Percentiles rank a stretch among this genome's conserved stretches.
Evolutionary conservation across 306 rosid species (phyloP).

Genomic region (Senna siamea): DNA sequence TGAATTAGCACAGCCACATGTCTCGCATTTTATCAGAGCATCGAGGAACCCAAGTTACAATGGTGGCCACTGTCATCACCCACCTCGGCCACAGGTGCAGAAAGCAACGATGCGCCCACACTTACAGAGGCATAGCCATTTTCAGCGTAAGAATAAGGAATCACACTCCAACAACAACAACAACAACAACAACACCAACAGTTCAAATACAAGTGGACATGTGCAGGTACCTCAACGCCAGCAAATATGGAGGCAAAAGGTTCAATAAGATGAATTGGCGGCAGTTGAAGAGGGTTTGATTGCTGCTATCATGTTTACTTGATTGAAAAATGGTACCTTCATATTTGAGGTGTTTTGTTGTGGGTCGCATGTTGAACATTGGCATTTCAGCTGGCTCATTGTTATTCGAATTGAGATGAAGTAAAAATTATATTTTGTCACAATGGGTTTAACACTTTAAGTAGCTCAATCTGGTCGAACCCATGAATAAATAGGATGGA

Average conservation of each 20-base stretch:
- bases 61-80: slow-evolving; percentile 31
- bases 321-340: background rate
- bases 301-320: slow-evolving; percentile 16
- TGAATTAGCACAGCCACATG: slow-evolving; percentile 51
- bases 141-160: slow-evolving; percentile 33
- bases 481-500: no score
- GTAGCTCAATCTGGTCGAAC: no score
- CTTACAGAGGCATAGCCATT: slow-evolving; percentile 13
- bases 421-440: background rate
- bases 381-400: background rate
- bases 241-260: slow-evolving; percentile 62
- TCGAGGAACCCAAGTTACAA: slow-evolving; percentile 32
- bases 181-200: background rate
- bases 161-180: slow-evolving; percentile 13
- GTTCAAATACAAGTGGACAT: slow-evolving; percentile 31
- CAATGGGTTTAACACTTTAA: no score
- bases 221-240: slow-evolving; percentile 44
- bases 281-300: background rate
- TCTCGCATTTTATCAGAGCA: slow-evolving; percentile 24
- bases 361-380: background rate
- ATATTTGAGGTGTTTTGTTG: background rate
- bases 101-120: slow-evolving; percentile 12
- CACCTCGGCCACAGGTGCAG: slow-evolving; percentile 40
- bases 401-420: background rate
- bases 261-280: background rate